A percentile compares a stretch with the other conserved stretches of the same genome.
phyloP scores from a whole-genome alignment of 257 asterid genomes.

The Capsicum chinense region DNA sequence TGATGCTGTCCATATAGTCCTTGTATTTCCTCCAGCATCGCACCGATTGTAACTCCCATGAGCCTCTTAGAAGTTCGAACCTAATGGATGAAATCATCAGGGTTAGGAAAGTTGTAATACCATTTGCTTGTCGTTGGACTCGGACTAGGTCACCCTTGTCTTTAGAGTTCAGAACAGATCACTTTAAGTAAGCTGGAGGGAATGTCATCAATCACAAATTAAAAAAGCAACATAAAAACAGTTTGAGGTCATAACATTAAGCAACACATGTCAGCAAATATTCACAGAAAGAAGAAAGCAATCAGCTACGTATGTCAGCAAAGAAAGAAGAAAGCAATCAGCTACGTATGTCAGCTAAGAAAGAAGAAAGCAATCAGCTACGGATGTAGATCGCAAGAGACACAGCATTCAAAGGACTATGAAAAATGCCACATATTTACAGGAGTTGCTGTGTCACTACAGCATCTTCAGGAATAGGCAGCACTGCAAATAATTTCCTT shows the following conservation, averaged over 20 bases:
- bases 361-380: not conserved
- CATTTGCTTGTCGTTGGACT: not conserved
- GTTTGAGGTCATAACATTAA: not conserved
- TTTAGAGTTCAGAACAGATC: conserved; percentile 1
- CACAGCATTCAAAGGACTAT: not conserved
- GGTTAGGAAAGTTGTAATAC: conserved; percentile 19
- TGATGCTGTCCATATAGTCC: conserved; percentile 75
- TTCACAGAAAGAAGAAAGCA: conserved; percentile 11
- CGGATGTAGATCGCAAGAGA: conserved; percentile 7
- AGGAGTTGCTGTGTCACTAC: conserved; percentile 5
- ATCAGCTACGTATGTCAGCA: not conserved
- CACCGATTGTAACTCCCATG: conserved; percentile 94
- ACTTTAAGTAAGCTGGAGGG: conserved; percentile 2
- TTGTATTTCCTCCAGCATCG: conserved; percentile 94
- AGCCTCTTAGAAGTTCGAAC: conserved; percentile 90
- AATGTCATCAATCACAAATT: conserved; percentile 2
- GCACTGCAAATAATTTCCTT: not conserved
- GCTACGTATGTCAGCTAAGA: not conserved
- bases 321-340: not conserved
- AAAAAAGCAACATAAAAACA: not conserved
- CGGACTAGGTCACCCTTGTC: conserved; percentile 12
- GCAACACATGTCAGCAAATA: not conserved
- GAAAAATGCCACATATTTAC: not conserved
- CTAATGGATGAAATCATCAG: conserved; percentile 40
- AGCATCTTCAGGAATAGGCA: conserved; percentile 15